These are phyloP conservation scores for Tritrichomonas musculus DNA, from an alignment of 208 protist genomes.

Conservation along the genomic window DNA sequence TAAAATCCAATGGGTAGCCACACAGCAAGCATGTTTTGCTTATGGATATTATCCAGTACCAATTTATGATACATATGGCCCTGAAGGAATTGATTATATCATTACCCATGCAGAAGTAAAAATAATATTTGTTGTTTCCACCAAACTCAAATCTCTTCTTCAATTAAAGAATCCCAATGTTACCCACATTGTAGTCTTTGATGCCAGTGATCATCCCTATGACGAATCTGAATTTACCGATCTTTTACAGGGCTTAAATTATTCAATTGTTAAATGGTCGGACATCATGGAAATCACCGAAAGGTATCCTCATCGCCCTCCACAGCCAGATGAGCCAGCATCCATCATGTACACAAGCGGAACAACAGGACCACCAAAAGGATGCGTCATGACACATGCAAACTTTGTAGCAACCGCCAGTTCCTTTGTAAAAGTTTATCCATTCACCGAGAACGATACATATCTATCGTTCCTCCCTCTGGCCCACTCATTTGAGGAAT, in stretches of 20 bases:
- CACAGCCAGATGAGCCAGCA: not conserved
- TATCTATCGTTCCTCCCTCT: conserved; percentile 37
- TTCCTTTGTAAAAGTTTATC: not conserved
- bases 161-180: not conserved
- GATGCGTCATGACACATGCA: conserved; percentile 26
- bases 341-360: not conserved
- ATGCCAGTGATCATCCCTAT: not conserved
- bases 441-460: not conserved
- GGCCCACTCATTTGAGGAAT: conserved; percentile 34
- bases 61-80: not conserved
- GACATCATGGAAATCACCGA: not conserved
- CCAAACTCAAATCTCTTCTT: not conserved
- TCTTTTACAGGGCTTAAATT: not conserved
- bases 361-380: conserved; percentile 30
- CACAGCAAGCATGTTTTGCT: not conserved
- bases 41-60: not conserved
- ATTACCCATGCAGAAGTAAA: not conserved
- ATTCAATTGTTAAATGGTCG: not conserved
- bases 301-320: not conserved
- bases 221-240: not conserved
- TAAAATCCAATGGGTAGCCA: conserved; percentile 26
- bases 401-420: conserved; percentile 22
- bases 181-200: not conserved
- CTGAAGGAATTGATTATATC: not conserved
- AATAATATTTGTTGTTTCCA: not conserved